Percentiles rank a stretch among this genome's conserved stretches.
These are phyloP conservation scores for Celoporthe dispersa DNA, from an alignment of 2,329 filamentous ascomycete species.

Conservation along the genomic window DNA sequence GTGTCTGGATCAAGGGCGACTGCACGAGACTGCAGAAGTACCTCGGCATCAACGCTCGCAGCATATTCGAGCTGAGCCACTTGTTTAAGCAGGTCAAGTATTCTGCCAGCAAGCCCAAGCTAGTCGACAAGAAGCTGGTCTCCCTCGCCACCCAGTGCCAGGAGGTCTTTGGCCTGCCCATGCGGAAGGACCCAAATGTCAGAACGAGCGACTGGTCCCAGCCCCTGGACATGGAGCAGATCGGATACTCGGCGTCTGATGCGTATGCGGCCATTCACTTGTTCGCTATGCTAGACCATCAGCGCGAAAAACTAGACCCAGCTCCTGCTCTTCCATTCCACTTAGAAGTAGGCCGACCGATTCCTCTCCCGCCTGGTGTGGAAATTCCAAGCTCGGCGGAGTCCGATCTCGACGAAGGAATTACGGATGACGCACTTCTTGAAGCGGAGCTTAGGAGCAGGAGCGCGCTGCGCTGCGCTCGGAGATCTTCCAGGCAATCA, in stretches of 20 bases:
- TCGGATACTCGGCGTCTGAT: slow-evolving; percentile 78
- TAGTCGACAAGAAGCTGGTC: slow-evolving; percentile 70
- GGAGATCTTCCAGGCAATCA: neutral
- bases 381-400: slow-evolving; percentile 38
- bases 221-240: slow-evolving; percentile 65
- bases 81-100: slow-evolving; percentile 78
- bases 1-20: slow-evolving; percentile 76
- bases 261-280: slow-evolving; percentile 80
- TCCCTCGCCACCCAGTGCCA: slow-evolving; percentile 71
- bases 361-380: slow-evolving; percentile 56
- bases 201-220: slow-evolving; percentile 76
- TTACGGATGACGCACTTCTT: slow-evolving; percentile 21
- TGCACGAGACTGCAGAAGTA: slow-evolving; percentile 69
- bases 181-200: slow-evolving; percentile 74
- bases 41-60: slow-evolving; percentile 66
- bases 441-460: neutral
- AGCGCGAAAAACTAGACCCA: slow-evolving; percentile 68
- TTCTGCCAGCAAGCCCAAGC: slow-evolving; percentile 52
- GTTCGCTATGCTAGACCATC: slow-evolving; percentile 71
- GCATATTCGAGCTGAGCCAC: slow-evolving; percentile 81
- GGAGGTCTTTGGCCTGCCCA: slow-evolving; percentile 71
- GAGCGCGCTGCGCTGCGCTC: neutral
- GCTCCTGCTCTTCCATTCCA: slow-evolving; percentile 71
- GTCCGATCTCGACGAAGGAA: slow-evolving; percentile 32
- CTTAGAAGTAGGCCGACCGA: slow-evolving; percentile 69